Base-by-base conservation (phyloP, 306 rosid species). In the Ziziphus jujuba region DNA sequence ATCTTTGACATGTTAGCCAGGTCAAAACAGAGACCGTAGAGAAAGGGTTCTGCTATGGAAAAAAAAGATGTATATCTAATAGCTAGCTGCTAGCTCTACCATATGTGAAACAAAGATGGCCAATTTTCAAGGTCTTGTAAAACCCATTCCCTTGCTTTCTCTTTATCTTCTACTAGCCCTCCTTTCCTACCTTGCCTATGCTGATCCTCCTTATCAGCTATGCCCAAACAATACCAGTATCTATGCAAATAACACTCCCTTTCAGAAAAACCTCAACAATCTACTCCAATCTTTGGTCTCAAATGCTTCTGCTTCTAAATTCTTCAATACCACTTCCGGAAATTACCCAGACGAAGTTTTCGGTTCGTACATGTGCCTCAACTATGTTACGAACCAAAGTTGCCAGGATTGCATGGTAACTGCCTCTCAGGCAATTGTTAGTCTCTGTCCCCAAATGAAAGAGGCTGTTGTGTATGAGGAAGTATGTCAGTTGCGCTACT, bases 391-490 rank as follows among this genome's bases (percentile, higher is more conserved):
- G 0, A 1, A 1, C 9, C n/a, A 65, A 2, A 28, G 33, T 6
- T 66, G 78, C 21, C 56, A 22, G 19, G 4, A 2, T 2, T 81
- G 87, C 79, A 66, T 84, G 64, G 19, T 65, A 34, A 55, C 77
- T 0, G 87, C 83, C 7, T 11, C 59, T 36, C 61, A 53, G 6
- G 81, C 72, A 68, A 63, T 82, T 6, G 9, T 21, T 34, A 75
- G 0, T n/a, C 78, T 61, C 5, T 88, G 95, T 64, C 84, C 81
- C 13, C 51, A 47, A 63, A 48, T 82, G 17, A 56, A 40, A 63
- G 91, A 85, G 69, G 89, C 91, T 0, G 60, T 73, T 28, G 67
- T 88, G 0, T 86, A 84, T 82, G 91, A 85, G 59, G 95, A 88
- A n/a, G 1, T 0, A 0, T 88, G 89, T 61, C 95, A 80, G 16